These are phyloP conservation scores for Clonostachys byssicola DNA, from an alignment of 2,329 filamentous ascomycete species.

Conservation along the genomic window DNA sequence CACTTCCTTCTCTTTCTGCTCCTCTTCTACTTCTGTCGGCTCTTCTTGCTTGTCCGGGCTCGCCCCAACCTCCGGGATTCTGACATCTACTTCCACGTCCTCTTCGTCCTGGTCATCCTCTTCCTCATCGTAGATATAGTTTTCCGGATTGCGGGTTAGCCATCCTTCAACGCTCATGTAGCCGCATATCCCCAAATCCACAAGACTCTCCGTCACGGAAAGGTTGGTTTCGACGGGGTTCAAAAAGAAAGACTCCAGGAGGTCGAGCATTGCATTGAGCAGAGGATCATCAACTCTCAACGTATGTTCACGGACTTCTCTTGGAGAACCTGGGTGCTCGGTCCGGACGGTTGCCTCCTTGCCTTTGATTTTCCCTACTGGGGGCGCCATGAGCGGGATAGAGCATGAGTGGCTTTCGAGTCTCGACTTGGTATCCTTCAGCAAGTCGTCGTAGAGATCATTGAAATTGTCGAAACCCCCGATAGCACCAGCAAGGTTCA, in stretches of 20 bases:
- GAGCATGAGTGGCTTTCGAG: conserved; percentile 74
- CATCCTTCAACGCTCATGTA: conserved; percentile 87
- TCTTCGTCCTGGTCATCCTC: conserved; percentile 11
- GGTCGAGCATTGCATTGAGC: conserved; percentile 61
- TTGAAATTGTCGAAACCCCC: conserved; percentile 68
- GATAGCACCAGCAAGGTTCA: conserved; percentile 63
- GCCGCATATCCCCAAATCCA: conserved; percentile 79
- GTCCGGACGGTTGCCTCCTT: conserved; percentile 51
- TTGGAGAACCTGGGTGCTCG: conserved; percentile 55
- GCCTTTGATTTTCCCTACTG: conserved; percentile 49
- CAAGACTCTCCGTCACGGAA: conserved; percentile 76
- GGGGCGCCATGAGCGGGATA: conserved; percentile 60
- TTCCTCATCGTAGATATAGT: conserved; percentile 46
- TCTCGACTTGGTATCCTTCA: conserved; percentile 66
- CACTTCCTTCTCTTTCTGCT: neutral
- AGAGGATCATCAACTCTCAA: conserved; percentile 59
- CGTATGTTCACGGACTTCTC: conserved; percentile 56
- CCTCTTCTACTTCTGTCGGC: neutral
- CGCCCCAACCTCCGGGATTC: neutral
- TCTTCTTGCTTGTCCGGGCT: neutral
- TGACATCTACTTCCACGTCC: conserved; percentile 2
- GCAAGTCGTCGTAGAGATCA: conserved; percentile 65
- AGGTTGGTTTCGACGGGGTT: conserved; percentile 92
- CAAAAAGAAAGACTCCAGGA: conserved; percentile 77
- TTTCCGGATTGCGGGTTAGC: conserved; percentile 70